A percentile compares a stretch with the other conserved stretches of the same genome.
These are phyloP conservation scores for Dactylella cylindrospora DNA, from an alignment of 2,329 filamentous ascomycete genomes.

Conservation along the genomic window DNA sequence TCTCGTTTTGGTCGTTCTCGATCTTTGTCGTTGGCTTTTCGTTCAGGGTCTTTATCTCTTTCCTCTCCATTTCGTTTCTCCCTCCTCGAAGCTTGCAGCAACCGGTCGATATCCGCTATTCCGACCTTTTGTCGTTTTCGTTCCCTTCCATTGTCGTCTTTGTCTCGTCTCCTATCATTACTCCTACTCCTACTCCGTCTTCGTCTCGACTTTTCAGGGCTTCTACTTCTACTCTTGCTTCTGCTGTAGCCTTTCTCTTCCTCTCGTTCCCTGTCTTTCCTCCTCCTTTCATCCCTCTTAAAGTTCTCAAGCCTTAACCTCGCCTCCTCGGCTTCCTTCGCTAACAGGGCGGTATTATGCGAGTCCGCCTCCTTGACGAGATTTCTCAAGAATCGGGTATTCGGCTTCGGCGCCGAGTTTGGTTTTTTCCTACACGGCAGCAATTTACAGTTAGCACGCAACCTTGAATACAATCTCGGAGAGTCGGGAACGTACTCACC, in stretches of 20 bases:
- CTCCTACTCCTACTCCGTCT: conserved; percentile 16
- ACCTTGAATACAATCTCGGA: too few species aligned
- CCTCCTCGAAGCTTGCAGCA: conserved; percentile 34
- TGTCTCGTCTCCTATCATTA: conserved; percentile 5
- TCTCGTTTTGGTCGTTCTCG: conserved; percentile 8
- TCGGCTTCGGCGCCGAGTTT: conserved; percentile 70
- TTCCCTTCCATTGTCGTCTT: conserved; percentile 10
- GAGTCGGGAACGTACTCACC: conserved; percentile 52
- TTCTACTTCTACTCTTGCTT: conserved; percentile 44
- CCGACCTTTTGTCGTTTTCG: conserved; percentile 33
- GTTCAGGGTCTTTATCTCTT: conserved; percentile 1
- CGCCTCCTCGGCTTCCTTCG: conserved; percentile 80
- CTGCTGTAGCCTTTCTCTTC: conserved; percentile 50
- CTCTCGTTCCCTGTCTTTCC: conserved; percentile 46
- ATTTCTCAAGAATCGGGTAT: conserved; percentile 83
- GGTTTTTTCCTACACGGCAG: conserved; percentile 54
- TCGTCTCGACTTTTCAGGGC: conserved; percentile 26
- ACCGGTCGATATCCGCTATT: conserved; percentile 30
- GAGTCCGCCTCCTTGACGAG: conserved; percentile 84
- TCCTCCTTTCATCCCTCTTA: conserved; percentile 56
- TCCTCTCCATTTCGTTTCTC: conserved; percentile 27
- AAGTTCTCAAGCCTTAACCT: conserved; percentile 68
- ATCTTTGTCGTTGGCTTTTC: neutral
- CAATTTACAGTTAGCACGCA: neutral
- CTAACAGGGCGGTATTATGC: conserved; percentile 83